A percentile compares a stretch with the other conserved stretches of the same genome.
phyloP scores from a whole-genome alignment of 1,139 yeast genomes.

The Suhomyces ambrosiae region DNA sequence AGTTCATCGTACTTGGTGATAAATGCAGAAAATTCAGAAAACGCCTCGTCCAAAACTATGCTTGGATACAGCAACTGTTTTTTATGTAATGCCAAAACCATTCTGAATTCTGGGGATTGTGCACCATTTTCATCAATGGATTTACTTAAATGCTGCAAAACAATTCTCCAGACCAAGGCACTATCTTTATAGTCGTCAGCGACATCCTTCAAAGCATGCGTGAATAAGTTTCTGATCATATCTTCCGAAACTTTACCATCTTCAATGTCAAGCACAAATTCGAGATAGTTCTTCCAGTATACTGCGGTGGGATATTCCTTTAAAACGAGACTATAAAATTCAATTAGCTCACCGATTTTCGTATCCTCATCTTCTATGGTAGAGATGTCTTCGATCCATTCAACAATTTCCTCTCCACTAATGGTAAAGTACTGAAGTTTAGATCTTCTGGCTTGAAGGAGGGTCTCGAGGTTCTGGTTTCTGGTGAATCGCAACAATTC shows the following conservation, averaged over 20 bases:
- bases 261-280: slow-evolving; percentile 7
- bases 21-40: slow-evolving; percentile 44
- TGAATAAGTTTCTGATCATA: slow-evolving; percentile 14
- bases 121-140: slow-evolving; percentile 18
- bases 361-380: slow-evolving; percentile 17
- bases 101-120: slow-evolving; percentile 18
- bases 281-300: slow-evolving; percentile 20
- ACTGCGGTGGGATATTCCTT: slow-evolving; percentile 18
- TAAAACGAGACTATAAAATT: slow-evolving; percentile 21
- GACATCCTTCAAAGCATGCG: slow-evolving; percentile 30
- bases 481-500: slow-evolving; percentile 8
- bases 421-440: slow-evolving; percentile 27
- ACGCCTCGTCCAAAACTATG: slow-evolving; percentile 41
- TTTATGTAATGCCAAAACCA: slow-evolving; percentile 28
- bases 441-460: slow-evolving; percentile 8
- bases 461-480: slow-evolving; percentile 1
- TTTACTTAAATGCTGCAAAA: slow-evolving; percentile 16
- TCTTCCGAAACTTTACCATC: slow-evolving; percentile 5
- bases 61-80: slow-evolving; percentile 49
- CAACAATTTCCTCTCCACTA: slow-evolving; percentile 25
- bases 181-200: slow-evolving; percentile 39
- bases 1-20: slow-evolving; percentile 32
- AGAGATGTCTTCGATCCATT: slow-evolving; percentile 30
- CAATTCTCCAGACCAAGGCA: slow-evolving; percentile 37
- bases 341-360: slow-evolving; percentile 16